Evolutionary conservation across 306 rosid species (phyloP), one percentile per base, ranked within the genome.

Genomic region (Cicer pinnatifidum): DNA sequence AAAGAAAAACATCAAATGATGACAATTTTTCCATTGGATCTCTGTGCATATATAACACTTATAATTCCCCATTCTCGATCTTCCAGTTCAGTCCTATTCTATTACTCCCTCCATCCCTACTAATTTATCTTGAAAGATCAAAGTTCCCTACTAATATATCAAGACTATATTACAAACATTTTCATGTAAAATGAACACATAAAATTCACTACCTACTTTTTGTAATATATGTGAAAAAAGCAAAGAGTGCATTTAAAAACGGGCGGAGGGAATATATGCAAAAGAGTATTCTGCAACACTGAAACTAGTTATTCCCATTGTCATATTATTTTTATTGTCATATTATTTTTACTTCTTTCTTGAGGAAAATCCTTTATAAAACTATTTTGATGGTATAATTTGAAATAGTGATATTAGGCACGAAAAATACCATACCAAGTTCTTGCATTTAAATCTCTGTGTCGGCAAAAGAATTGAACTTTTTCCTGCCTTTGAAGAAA

Each of bases 401-500:
- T 66, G 28, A 73, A 78, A 78, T 51, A 40, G 15, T 11, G 11
- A 73, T 51, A 8, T 76, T 45, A 17, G 48, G 65, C 23, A 71
- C 48, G 50, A 78, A 75, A 75, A 81, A 69, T 51, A 20, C 20
- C 87, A 65, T 86, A 93, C 98, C 96, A 85, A 78, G 54, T 82
- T 69, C 78, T 75, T 84, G 65, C 89, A 82, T 79, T 82, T 86
- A 71, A 73, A 86, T 59, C 92, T 86, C 57, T 86, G 83, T 7
- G 93, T 84, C 46, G 96, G 96, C 68, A 89, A 83, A 75, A 93
- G 98, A 79, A 89, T 84, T 20, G 97, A 88, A 74, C 70, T 85
- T 78, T 91, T 93, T 74, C 98, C 98, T 28, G 98, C 97, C 86
- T 93, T 93, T 44, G 98, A 93, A 72, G 98, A 93, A 44, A 91